Percentiles rank a stretch among this genome's conserved stretches.
These are phyloP conservation scores for Curvularia sp. DNA, from an alignment of 2,329 filamentous ascomycete genomes.

Conservation along the genomic window DNA sequence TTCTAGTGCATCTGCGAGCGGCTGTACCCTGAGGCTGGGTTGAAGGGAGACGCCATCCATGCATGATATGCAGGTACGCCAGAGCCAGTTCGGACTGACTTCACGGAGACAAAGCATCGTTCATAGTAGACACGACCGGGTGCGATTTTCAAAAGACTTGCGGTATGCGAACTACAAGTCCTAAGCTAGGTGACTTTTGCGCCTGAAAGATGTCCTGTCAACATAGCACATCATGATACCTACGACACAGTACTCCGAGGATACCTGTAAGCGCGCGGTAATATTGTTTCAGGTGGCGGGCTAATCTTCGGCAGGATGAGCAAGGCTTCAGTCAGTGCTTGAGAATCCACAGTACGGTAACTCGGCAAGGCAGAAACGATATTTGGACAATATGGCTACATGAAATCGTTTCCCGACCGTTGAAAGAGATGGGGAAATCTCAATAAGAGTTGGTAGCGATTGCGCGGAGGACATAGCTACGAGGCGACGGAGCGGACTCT, in stretches of 20 bases:
- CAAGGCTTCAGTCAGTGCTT: background rate
- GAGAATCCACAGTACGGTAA: background rate
- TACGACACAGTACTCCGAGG: background rate
- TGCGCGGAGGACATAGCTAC: background rate
- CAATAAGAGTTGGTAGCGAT: background rate
- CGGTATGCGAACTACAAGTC: background rate
- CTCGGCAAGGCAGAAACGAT: background rate
- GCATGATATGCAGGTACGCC: conserved; percentile 1
- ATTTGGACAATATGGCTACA: background rate
- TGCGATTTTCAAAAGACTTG: background rate
- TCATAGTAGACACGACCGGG: background rate
- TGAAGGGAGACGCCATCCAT: conserved; percentile 4
- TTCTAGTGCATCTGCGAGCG: conserved; percentile 23
- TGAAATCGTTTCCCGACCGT: background rate
- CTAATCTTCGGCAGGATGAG: background rate
- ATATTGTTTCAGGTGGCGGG: background rate
- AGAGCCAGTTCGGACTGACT: background rate
- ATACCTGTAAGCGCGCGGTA: too few relatives aligned
- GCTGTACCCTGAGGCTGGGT: conserved; percentile 25
- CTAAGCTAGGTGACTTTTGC: background rate
- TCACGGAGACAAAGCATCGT: background rate
- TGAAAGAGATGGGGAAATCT: background rate
- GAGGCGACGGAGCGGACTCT: background rate
- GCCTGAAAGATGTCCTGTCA: background rate
- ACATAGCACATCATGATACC: background rate